A percentile compares a stretch with the other conserved stretches of the same genome.
Conservation (phyloP, 192 early-diverging fungal species). For the Oehlia diaphana region DNA sequence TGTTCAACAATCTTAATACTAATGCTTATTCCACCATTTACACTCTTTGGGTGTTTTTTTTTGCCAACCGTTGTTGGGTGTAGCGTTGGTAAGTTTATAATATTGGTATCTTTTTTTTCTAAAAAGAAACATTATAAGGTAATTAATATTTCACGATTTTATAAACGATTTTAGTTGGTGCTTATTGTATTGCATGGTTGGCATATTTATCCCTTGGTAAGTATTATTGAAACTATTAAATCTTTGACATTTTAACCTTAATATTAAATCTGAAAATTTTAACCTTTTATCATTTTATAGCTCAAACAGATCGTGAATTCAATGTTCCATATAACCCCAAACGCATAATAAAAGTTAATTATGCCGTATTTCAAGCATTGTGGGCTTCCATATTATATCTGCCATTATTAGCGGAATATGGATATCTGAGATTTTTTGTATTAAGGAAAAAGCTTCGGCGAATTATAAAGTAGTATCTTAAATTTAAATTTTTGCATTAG, state of each 20-base stretch:
- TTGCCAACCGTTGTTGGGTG: neutral
- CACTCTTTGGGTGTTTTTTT: conserved; percentile 20
- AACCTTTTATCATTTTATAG: conserved; percentile 4
- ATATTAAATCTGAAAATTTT: neutral
- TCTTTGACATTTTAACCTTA: neutral
- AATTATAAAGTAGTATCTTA: neutral
- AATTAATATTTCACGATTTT: neutral
- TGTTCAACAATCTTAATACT: conserved; percentile 9
- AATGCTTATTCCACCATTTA: conserved; percentile 23
- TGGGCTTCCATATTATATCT: conserved; percentile 28
- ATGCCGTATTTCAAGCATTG: conserved; percentile 21
- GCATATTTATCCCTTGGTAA: conserved; percentile 22
- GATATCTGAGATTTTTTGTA: conserved; percentile 40
- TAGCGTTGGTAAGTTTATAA: neutral
- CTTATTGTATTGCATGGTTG: conserved; percentile 23
- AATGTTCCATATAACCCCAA: conserved; percentile 41
- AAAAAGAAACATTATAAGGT: too few species aligned
- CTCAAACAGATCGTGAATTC: conserved; percentile 38
- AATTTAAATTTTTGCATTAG: neutral
- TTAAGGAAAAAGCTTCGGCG: conserved; percentile 17
- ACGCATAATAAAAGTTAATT: conserved; percentile 43
- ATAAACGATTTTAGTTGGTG: neutral
- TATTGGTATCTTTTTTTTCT: too few species aligned
- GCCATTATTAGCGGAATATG: conserved; percentile 36
- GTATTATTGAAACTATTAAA: neutral